Conservation (phyloP, 495 filamentous ascomycete species). For the Xylaria sp. region DNA sequence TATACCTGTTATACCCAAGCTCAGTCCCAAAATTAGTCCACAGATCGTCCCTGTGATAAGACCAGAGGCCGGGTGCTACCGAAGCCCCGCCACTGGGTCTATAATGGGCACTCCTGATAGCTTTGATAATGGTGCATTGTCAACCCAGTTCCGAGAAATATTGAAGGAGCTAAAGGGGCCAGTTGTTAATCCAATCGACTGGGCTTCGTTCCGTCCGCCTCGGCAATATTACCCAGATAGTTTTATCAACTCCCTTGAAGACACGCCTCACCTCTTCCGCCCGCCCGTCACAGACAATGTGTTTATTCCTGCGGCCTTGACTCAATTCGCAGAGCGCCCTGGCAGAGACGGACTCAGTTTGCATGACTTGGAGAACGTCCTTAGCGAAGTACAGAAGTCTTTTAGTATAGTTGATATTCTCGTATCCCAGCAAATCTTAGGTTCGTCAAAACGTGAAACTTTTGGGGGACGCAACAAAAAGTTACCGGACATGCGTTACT, state of each 20-base stretch:
- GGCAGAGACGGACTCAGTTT: neutral
- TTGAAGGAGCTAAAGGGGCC: neutral
- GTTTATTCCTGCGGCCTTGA: constrained; percentile 1
- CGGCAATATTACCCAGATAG: constrained; percentile 25
- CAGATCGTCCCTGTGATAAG: neutral
- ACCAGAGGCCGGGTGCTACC: neutral
- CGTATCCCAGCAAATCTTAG: neutral
- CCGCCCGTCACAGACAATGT: neutral
- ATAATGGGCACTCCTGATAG: neutral
- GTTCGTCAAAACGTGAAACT: neutral
- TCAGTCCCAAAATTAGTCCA: neutral
- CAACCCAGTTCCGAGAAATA: neutral
- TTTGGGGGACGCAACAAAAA: neutral
- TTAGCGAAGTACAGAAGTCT: neutral
- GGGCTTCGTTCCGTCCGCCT: constrained; percentile 19
- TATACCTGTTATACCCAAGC: neutral
- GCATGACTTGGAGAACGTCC: neutral
- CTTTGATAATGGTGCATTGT: neutral
- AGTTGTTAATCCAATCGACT: constrained; percentile 13
- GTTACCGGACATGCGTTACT: constrained; percentile 8
- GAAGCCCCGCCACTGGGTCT: neutral
- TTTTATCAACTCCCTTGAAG: constrained; percentile 26
- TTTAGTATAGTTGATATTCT: constrained; percentile 1
- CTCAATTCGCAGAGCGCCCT: neutral
- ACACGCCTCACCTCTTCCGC: constrained; percentile 23